Percentiles rank a stretch among this genome's conserved stretches.
Conservation (phyloP, 495 filamentous ascomycete genomes). For the Pyrenopolyporus hunteri region DNA sequence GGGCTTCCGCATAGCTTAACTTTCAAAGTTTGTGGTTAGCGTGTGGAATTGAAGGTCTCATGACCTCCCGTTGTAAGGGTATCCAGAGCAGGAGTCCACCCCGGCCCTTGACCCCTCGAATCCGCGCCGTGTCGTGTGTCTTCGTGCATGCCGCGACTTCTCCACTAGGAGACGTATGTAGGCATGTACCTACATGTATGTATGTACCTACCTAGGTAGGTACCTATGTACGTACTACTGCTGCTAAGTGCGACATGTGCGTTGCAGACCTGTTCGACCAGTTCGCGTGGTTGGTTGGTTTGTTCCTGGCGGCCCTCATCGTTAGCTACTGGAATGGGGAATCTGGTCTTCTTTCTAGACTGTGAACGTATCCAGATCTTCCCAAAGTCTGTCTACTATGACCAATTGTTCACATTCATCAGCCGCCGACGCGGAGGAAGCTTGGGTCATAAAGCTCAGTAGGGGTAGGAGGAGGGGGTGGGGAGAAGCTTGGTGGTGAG, state of each 20-base stretch:
- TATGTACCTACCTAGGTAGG: too few species aligned
- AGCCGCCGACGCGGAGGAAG: slow-evolving; percentile 5
- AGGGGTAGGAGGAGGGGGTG: slow-evolving; percentile 13
- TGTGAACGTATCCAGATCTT: not conserved
- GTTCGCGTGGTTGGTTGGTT: slow-evolving; percentile 34
- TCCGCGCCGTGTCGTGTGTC: slow-evolving; percentile 35
- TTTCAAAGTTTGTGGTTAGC: slow-evolving; percentile 40
- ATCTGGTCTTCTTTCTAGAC: not conserved
- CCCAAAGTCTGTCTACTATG: slow-evolving; percentile 5
- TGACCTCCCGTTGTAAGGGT: slow-evolving; percentile 42
- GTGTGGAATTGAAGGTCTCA: slow-evolving; percentile 39
- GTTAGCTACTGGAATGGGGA: slow-evolving; percentile 5
- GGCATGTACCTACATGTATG: slow-evolving; percentile 9
- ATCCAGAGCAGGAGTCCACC: slow-evolving; percentile 39
- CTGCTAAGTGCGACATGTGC: slow-evolving; percentile 39
- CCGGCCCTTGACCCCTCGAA: slow-evolving; percentile 21
- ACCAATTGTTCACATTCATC: slow-evolving; percentile 14
- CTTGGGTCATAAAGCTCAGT: slow-evolving; percentile 18
- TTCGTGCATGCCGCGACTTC: slow-evolving; percentile 26
- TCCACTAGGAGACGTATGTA: slow-evolving; percentile 20
- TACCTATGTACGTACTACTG: slow-evolving; percentile 22
- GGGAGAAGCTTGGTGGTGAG: slow-evolving; percentile 11
- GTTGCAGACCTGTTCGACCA: slow-evolving; percentile 37
- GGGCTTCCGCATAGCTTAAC: slow-evolving; percentile 33
- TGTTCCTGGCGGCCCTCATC: slow-evolving; percentile 31